phyloP scores from a whole-genome alignment of 2,329 filamentous ascomycete genomes.

The Zymoseptoria ardabiliae region DNA sequence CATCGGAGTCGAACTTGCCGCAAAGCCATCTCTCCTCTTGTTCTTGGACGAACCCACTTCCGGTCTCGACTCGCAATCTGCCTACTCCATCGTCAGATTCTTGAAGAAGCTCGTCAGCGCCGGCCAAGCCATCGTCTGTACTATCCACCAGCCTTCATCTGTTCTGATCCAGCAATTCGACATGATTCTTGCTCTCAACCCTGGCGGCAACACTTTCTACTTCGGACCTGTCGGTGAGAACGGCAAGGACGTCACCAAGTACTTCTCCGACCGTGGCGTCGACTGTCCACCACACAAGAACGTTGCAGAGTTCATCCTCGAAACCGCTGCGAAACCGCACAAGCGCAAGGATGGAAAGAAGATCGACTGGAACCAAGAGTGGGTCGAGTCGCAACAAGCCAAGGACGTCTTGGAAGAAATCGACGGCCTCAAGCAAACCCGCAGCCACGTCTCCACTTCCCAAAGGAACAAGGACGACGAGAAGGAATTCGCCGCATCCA shows the following conservation, averaged over 20 bases:
- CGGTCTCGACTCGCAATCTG: conserved; percentile 62
- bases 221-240: conserved; percentile 66
- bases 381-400: conserved; percentile 59
- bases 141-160: conserved; percentile 65
- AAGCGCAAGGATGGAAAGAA: conserved; percentile 47
- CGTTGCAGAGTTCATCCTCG: conserved; percentile 59
- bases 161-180: conserved; percentile 66
- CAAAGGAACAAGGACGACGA: conserved; percentile 33
- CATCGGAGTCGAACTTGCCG: conserved; percentile 66
- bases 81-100: conserved; percentile 61
- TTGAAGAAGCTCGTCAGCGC: conserved; percentile 59
- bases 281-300: conserved; percentile 60
- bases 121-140: conserved; percentile 66
- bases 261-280: conserved; percentile 60
- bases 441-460: conserved; percentile 38
- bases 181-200: conserved; percentile 63
- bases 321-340: conserved; percentile 54
- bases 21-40: conserved; percentile 58
- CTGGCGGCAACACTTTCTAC: conserved; percentile 64
- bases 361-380: conserved; percentile 69
- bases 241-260: conserved; percentile 57
- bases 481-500: conserved; percentile 55
- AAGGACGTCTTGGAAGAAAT: conserved; percentile 57
- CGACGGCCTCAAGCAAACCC: conserved; percentile 52
- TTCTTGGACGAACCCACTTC: conserved; percentile 68